Evolutionary conservation across 148 eudicot genomes (phyloP).

Genomic region (Dysphania ambrosioides): DNA sequence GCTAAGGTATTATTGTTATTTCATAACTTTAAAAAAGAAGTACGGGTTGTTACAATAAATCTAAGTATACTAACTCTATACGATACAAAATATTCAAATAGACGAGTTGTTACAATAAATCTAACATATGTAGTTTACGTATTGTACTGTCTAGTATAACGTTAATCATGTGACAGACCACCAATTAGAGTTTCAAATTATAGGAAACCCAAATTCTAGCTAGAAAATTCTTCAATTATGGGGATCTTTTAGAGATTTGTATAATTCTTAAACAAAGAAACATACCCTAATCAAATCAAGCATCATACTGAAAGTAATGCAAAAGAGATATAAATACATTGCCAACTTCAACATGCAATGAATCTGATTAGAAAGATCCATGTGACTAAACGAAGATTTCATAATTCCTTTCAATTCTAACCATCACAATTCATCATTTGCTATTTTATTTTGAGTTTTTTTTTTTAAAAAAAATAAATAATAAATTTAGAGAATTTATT

Average conservation of each 20-base stretch:
- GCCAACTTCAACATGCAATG: conserved; percentile 19
- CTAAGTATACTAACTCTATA: no score
- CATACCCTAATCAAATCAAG: neutral
- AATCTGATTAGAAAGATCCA: conserved; percentile 21
- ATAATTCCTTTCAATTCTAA: conserved; percentile 1
- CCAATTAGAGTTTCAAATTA: no score
- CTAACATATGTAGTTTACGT: no score
- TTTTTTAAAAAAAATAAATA: neutral
- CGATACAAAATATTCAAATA: no score
- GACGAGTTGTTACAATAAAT: no score
- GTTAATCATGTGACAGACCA: no score
- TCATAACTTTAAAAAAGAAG: no score
- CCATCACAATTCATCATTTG: neutral
- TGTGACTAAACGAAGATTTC: conserved; percentile 25
- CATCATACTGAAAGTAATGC: neutral
- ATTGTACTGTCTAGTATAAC: no score
- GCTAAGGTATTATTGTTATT: no score
- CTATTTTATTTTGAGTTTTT: neutral
- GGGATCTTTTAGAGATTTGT: neutral
- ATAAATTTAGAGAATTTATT: neutral
- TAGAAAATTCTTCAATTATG: neutral
- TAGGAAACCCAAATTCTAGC: neutral
- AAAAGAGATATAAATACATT: neutral
- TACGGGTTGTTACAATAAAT: no score
- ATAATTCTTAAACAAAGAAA: neutral